phyloP scores from a whole-genome alignment of 352 stramenopile species.

The Phytophthora quininea region DNA sequence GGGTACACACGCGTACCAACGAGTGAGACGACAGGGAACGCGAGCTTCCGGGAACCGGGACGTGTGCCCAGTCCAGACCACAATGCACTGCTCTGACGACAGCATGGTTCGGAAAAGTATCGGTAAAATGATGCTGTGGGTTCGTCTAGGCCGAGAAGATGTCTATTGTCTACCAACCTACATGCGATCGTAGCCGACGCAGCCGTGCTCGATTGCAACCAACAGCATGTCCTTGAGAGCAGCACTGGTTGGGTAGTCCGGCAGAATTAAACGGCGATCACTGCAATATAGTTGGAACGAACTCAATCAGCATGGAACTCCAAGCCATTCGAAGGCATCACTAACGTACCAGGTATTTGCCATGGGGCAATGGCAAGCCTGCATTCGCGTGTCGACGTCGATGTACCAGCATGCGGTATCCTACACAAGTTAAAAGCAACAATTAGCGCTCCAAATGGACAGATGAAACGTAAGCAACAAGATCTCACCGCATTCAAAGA shows the following conservation, averaged over 20 bases:
- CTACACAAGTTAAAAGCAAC: conserved; percentile 26
- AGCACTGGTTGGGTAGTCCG: conserved; percentile 59
- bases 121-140: no score
- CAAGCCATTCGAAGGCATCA: no score
- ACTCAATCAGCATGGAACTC: no score
- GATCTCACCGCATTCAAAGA: conserved; percentile 59
- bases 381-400: conserved; percentile 60
- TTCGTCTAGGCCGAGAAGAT: background rate
- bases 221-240: conserved; percentile 65
- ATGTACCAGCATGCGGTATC: conserved; percentile 73
- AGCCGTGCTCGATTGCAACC: conserved; percentile 62
- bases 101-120: no score
- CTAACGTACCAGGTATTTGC: conserved; percentile 74
- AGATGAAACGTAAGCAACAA: background rate
- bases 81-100: conserved; percentile 41
- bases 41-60: conserved; percentile 67
- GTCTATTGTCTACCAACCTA: conserved; percentile 12
- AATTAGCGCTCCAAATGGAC: conserved; percentile 10
- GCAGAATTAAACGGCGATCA: conserved; percentile 75
- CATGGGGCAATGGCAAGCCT: conserved; percentile 59
- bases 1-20: conserved; percentile 54
- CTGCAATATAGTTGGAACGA: conserved; percentile 25
- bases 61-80: conserved; percentile 54
- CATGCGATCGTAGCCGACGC: conserved; percentile 74
- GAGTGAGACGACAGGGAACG: conserved; percentile 8